phyloP scores from a whole-genome alignment of 257 asterid species.

The Solanum tacnaense region DNA sequence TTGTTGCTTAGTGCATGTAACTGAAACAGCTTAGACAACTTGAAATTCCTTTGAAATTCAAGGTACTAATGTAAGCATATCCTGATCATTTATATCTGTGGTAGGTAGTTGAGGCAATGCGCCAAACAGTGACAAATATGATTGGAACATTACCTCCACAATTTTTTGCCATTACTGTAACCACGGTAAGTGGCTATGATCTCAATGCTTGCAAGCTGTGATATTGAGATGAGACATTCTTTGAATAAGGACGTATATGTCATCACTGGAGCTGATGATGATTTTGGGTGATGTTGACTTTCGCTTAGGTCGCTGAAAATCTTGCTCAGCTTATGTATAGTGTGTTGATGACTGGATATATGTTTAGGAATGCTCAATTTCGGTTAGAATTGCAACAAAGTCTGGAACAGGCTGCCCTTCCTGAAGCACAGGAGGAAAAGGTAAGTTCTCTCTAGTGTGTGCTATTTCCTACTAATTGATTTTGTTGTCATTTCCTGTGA shows the following conservation, averaged over 20 bases:
- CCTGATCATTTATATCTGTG: background rate
- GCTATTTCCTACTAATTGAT: background rate
- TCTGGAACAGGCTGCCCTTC: conserved; percentile 90
- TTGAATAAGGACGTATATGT: background rate
- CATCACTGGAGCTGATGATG: background rate
- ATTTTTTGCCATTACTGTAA: conserved; percentile 81
- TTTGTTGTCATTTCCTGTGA: background rate
- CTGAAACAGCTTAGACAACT: background rate
- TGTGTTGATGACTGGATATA: conserved; percentile 97
- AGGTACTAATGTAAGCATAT: background rate
- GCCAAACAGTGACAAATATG: conserved; percentile 95
- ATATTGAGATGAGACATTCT: background rate
- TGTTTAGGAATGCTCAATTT: conserved; percentile 87
- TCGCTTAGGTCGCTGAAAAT: conserved; percentile 83
- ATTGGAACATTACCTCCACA: conserved; percentile 95
- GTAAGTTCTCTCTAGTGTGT: conserved; percentile 19
- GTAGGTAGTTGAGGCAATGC: conserved; percentile 98
- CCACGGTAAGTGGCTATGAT: conserved; percentile 47
- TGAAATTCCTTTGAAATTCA: background rate
- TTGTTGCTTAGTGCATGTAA: background rate
- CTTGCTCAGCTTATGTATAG: conserved; percentile 97
- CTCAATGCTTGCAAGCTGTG: background rate
- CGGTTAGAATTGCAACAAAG: conserved; percentile 94
- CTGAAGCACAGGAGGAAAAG: conserved; percentile 62
- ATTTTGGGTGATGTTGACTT: conserved; percentile 6